A percentile compares a stretch with the other conserved stretches of the same genome.
These are phyloP conservation scores for Acanthamoeba quina DNA, from an alignment of 208 protist species.

Conservation along the genomic window DNA sequence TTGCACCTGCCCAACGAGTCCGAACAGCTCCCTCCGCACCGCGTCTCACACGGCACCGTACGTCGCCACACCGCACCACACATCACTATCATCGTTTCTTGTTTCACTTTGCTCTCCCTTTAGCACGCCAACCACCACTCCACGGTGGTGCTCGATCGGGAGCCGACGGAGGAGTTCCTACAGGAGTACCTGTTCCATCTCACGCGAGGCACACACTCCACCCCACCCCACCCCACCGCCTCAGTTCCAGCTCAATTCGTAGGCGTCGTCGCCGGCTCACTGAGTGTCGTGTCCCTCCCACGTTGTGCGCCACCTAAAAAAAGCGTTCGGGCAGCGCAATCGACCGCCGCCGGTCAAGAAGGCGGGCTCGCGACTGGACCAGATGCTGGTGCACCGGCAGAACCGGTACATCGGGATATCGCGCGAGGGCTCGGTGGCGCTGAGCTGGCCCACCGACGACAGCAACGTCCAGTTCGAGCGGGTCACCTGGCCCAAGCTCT, in stretches of 20 bases:
- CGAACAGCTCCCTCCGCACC: background rate
- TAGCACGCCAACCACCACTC: conserved; percentile 69
- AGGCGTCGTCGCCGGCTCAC: too few species aligned
- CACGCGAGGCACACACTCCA: background rate
- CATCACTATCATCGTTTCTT: fast-evolving
- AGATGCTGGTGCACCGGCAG: conserved; percentile 15
- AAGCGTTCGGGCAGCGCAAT: conserved; percentile 60
- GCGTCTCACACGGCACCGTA: conserved; percentile 52
- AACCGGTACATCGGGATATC: conserved; percentile 69
- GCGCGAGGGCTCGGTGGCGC: conserved; percentile 26
- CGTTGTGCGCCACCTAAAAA: too few species aligned
- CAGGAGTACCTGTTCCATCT: conserved; percentile 74
- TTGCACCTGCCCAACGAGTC: conserved; percentile 58
- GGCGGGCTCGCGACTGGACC: conserved; percentile 9
- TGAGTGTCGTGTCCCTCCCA: too few species aligned
- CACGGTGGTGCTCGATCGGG: conserved; percentile 40
- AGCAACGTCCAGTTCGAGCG: conserved; percentile 43
- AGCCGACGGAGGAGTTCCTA: background rate
- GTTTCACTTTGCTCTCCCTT: background rate
- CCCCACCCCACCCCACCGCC: too few species aligned
- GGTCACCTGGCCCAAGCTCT: conserved; percentile 71
- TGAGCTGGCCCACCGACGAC: conserved; percentile 66
- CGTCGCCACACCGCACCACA: too few species aligned
- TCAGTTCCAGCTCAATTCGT: background rate
- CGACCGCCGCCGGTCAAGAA: conserved; percentile 24